A percentile compares a stretch with the other conserved stretches of the same genome.
Evolutionary conservation across 495 filamentous ascomycete species (phyloP).

Genomic region (Xylaria longipes): DNA sequence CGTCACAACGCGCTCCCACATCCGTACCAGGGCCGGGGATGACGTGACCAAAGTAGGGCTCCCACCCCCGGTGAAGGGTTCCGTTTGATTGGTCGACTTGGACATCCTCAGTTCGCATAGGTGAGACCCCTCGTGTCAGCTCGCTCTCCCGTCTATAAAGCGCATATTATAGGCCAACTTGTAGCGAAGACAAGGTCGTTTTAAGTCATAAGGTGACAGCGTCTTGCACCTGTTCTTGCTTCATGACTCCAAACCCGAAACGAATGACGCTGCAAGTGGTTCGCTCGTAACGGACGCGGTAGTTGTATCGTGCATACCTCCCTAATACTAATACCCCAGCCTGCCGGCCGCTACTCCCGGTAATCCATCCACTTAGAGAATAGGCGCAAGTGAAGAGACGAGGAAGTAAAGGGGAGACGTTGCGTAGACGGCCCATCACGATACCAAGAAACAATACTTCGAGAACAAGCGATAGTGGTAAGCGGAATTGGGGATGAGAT

Average conservation of each 20-base stretch:
- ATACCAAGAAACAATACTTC: slow-evolving; percentile 13
- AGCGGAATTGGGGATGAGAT: slow-evolving; percentile 6
- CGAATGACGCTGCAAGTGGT: slow-evolving; percentile 12
- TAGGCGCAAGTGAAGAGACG: neutral
- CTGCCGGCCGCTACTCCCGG: neutral
- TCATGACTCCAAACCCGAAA: slow-evolving; percentile 14
- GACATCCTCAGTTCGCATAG: neutral
- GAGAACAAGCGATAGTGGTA: slow-evolving; percentile 13
- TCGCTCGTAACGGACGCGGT: neutral
- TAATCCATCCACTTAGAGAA: neutral
- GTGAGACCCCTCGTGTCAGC: slow-evolving; percentile 22
- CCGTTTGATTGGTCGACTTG: slow-evolving; percentile 12
- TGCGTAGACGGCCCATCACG: neutral
- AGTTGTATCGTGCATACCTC: neutral
- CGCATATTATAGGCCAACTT: slow-evolving; percentile 22
- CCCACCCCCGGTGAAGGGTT: slow-evolving; percentile 16
- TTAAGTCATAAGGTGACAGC: slow-evolving; percentile 14
- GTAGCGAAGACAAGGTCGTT: slow-evolving; percentile 15
- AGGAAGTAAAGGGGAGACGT: slow-evolving; percentile 1
- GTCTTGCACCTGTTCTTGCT: slow-evolving; percentile 12
- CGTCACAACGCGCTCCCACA: slow-evolving; percentile 7
- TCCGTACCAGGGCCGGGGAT: slow-evolving; percentile 15
- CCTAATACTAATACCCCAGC: neutral
- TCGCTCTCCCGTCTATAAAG: slow-evolving; percentile 19
- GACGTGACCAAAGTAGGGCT: slow-evolving; percentile 26